Evolutionary conservation across 768 basidiomycete species (phyloP).

Genomic region (Mycena galopus): DNA sequence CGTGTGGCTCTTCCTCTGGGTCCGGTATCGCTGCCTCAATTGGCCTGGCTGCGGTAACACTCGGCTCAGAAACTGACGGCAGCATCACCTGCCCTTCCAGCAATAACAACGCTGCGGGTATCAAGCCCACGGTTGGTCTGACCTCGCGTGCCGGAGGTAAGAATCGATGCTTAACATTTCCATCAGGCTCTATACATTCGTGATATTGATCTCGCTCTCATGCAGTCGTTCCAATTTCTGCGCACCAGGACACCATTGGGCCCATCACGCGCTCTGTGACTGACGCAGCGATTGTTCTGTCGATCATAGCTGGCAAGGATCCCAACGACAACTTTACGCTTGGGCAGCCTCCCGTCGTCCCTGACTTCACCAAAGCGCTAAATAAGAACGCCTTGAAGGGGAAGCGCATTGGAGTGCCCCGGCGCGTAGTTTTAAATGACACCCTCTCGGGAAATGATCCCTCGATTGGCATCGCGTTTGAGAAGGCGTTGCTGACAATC

Average conservation of each 20-base stretch:
- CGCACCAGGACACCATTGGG: constrained; percentile 70
- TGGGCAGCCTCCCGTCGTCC: constrained; percentile 63
- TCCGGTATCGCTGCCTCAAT: constrained; percentile 68
- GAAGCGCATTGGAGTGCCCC: constrained; percentile 67
- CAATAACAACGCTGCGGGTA: constrained; percentile 68
- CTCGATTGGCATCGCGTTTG: constrained; percentile 54
- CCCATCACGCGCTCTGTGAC: constrained; percentile 67
- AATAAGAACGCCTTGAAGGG: constrained; percentile 61
- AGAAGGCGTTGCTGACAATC: constrained; percentile 53
- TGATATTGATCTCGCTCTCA: neutral
- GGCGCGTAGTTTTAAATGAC: constrained; percentile 52
- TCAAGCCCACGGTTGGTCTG: constrained; percentile 72
- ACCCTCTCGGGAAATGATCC: constrained; percentile 49
- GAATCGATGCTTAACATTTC: no score
- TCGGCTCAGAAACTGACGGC: constrained; percentile 67
- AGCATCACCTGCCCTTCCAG: constrained; percentile 67
- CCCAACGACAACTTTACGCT: constrained; percentile 68
- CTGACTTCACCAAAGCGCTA: constrained; percentile 69
- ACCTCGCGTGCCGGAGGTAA: constrained; percentile 71
- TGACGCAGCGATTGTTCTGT: constrained; percentile 68
- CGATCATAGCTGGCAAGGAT: constrained; percentile 68
- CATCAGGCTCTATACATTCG: no score
- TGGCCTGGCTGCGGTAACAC: constrained; percentile 62
- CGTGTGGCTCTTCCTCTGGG: constrained; percentile 71
- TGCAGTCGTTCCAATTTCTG: constrained; percentile 68